A percentile compares a stretch with the other conserved stretches of the same genome.
phyloP scores from a whole-genome alignment of 805 yeast species.

The Barnettozyma siamensis region DNA sequence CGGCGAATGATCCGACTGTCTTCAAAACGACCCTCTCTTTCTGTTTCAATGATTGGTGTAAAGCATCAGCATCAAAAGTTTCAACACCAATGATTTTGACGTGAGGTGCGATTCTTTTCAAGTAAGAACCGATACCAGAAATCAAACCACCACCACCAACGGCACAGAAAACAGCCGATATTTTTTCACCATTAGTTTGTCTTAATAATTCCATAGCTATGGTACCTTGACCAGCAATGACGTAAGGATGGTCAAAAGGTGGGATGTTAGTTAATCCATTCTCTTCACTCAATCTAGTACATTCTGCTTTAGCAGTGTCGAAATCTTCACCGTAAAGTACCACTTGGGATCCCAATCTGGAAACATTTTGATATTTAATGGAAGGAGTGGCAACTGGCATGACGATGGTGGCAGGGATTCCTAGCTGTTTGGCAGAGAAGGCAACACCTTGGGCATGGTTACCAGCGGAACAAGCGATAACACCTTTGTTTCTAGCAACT shows the following conservation, averaged over 20 bases:
- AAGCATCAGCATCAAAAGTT: slow-evolving; percentile 92
- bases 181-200: slow-evolving; percentile 71
- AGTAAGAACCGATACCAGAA: slow-evolving; percentile 84
- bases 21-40: slow-evolving; percentile 51
- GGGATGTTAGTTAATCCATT: slow-evolving; percentile 85
- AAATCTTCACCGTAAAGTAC: slow-evolving; percentile 92
- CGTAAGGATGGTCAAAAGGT: slow-evolving; percentile 98
- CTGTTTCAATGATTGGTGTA: slow-evolving; percentile 60
- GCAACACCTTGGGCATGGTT: slow-evolving; percentile 99
- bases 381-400: slow-evolving; percentile 98
- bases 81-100: slow-evolving; percentile 94
- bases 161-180: slow-evolving; percentile 85
- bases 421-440: slow-evolving; percentile 75
- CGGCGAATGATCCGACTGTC: slow-evolving; percentile 95
- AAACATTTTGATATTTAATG: slow-evolving; percentile 87
- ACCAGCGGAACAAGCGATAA: slow-evolving; percentile 97
- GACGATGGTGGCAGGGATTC: slow-evolving; percentile 91
- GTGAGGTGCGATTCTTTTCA: slow-evolving; percentile 97
- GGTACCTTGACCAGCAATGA: slow-evolving; percentile 98
- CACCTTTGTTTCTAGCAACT: slow-evolving; percentile 65
- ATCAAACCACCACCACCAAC: slow-evolving; percentile 97
- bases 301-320: slow-evolving; percentile 91
- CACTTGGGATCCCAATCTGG: slow-evolving; percentile 89
- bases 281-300: slow-evolving; percentile 61
- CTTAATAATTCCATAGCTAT: slow-evolving; percentile 89